A percentile compares a stretch with the other conserved stretches of the same genome.
Evolutionary conservation across 140 eudicot species (phyloP).

Genomic region (Erigeron philadelphicus): DNA sequence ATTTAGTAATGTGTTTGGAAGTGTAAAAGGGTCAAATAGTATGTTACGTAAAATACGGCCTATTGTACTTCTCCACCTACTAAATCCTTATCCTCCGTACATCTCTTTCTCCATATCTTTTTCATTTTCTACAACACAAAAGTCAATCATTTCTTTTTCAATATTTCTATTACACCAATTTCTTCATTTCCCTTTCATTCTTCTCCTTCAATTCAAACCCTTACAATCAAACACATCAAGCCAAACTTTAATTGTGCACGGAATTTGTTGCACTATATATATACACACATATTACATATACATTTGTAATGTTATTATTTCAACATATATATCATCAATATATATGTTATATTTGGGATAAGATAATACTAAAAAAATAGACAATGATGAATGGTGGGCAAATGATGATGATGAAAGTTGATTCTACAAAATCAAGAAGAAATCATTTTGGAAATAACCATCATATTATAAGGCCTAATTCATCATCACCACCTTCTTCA

Average conservation of each 20-base stretch:
- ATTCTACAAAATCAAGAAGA: slow-evolving; percentile 35
- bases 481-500: neutral
- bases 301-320: neutral
- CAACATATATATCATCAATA: neutral
- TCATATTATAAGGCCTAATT: slow-evolving; percentile 22
- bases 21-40: slow-evolving; percentile 27
- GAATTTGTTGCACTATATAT: slow-evolving; percentile 12
- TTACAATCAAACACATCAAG: slow-evolving; percentile 9
- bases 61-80: slow-evolving; percentile 28
- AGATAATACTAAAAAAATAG: slow-evolving; percentile 11
- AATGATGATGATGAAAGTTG: slow-evolving; percentile 33
- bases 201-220: slow-evolving; percentile 23
- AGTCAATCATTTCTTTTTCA: slow-evolving; percentile 34
- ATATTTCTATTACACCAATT: slow-evolving; percentile 17
- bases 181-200: slow-evolving; percentile 16
- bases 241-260: slow-evolving; percentile 13
- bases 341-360: neutral
- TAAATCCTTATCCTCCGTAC: slow-evolving; percentile 33
- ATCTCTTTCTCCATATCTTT: slow-evolving; percentile 25
- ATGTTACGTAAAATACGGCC: slow-evolving; percentile 32
- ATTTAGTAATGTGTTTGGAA: neutral
- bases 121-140: slow-evolving; percentile 26
- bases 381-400: slow-evolving; percentile 33
- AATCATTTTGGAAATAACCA: slow-evolving; percentile 26
- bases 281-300: neutral